Conservation (phyloP, 2,329 filamentous ascomycete genomes). For the Pseudogymnoascus sp. region DNA sequence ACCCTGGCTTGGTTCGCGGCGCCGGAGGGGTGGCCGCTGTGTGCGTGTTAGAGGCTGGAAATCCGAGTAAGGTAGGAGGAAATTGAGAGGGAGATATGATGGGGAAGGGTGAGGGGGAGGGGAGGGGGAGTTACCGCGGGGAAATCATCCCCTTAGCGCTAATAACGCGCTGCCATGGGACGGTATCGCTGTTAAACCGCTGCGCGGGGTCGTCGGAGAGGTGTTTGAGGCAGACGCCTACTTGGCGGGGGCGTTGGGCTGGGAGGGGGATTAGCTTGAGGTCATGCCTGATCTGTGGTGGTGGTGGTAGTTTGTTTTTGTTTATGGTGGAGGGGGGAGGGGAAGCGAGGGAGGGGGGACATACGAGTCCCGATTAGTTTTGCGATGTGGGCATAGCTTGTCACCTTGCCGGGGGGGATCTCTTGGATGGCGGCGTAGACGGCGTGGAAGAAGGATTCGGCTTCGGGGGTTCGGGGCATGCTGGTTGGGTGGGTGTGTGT, state of each 20-base stretch:
- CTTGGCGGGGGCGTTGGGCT: constrained; percentile 72
- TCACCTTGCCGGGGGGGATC: constrained; percentile 75
- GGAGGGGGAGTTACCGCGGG: constrained; percentile 52
- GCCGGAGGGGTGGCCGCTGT: constrained; percentile 27
- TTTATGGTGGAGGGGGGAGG: background rate
- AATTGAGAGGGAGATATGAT: background rate
- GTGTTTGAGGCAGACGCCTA: constrained; percentile 84
- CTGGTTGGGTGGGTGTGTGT: background rate
- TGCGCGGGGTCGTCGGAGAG: constrained; percentile 49
- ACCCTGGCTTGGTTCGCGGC: constrained; percentile 29
- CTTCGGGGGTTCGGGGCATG: constrained; percentile 69
- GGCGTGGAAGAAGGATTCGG: constrained; percentile 62
- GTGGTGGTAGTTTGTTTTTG: too few species aligned
- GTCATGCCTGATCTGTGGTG: background rate
- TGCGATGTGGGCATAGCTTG: constrained; percentile 78
- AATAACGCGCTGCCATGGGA: constrained; percentile 92
- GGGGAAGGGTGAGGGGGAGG: background rate
- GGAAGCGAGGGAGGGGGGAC: constrained; percentile 22
- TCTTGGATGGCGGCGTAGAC: constrained; percentile 82
- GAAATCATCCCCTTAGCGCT: constrained; percentile 82
- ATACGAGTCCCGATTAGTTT: constrained; percentile 63
- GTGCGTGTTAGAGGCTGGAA: background rate
- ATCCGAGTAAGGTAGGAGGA: background rate
- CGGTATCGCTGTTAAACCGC: constrained; percentile 64
- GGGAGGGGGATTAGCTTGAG: background rate